Conservation (phyloP, 306 rosid species). For the Hylodesmum podocarpum region DNA sequence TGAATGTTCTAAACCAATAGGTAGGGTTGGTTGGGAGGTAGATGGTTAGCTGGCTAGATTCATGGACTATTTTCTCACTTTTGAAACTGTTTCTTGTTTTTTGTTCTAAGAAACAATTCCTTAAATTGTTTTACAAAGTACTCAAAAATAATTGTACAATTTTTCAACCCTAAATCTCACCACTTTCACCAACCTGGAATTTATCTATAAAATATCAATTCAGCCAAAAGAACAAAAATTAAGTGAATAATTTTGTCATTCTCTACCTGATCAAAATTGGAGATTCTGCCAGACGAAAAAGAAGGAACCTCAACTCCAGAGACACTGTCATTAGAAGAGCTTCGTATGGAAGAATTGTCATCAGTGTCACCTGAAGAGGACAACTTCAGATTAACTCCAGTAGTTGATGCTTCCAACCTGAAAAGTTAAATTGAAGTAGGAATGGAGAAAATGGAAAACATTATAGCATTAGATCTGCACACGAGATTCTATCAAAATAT, state of each 20-base stretch:
- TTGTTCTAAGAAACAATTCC: background rate
- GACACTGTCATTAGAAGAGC: conserved; percentile 38
- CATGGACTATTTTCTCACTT: background rate
- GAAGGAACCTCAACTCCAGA: conserved; percentile 44
- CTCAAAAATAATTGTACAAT: background rate
- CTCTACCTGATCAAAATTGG: conserved; percentile 57
- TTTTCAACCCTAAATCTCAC: conserved; percentile 17
- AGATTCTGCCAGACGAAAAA: conserved; percentile 47
- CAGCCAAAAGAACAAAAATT: background rate
- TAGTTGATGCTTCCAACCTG: conserved; percentile 85
- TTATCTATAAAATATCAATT: conserved; percentile 1
- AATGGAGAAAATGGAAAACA: conserved; percentile 21
- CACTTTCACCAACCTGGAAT: conserved; percentile 17
- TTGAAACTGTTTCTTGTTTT: background rate
- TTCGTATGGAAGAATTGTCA: conserved; percentile 38
- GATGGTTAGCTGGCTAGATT: background rate
- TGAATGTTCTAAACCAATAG: background rate
- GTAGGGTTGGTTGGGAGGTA: background rate
- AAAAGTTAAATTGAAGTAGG: conserved; percentile 26
- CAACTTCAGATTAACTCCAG: conserved; percentile 57
- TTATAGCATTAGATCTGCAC: conserved; percentile 14
- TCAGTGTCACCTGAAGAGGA: conserved; percentile 43
- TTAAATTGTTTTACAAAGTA: background rate
- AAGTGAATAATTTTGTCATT: conserved; percentile 12
- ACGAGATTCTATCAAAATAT: conserved; percentile 29